Base-by-base conservation (phyloP, 805 yeast species). In the Saturnispora kantuleensis region DNA sequence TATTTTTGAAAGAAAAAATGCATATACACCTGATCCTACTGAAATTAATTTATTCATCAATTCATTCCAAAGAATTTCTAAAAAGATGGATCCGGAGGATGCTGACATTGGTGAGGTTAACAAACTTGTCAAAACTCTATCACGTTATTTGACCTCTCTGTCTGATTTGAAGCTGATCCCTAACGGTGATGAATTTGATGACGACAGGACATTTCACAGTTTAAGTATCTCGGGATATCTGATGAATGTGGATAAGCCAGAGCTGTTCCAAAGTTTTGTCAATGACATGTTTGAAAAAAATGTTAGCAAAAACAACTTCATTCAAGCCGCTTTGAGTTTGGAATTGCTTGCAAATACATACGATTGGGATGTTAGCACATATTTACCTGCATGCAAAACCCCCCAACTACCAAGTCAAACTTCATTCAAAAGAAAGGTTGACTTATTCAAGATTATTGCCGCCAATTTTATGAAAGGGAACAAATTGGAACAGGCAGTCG, bases 291-390 rank as follows among this genome's bases (percentile, higher is more conserved):
- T 75, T 55, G 81, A 79, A 51, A 75, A 72, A 49, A 79, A 83
- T 54, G 47, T 81, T 41, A 54, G 60, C 16, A 81, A 78, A 60
- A 67, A 66, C 18, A 85, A 85, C 56, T 76, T 60, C 56, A 80
- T 82, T 30, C 95, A 87, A 64, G 95, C 94, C 7, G 96, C 90
- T 3, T 70, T 87, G 50, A 76, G 88, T 53, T 69, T 86, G 54
- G 88, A 83, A 57, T 68, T 85, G 46, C 69, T 87, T 52, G 93
- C 95, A 0, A 70, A 80, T 17, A 81, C 90, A 2, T 84, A 79
- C 59, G 66, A 70, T 7, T 87, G 96, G 96, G 74, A 74, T 50
- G 77, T 76, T 42, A 76, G 74, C 45, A 69, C 68, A 29, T 56
- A 63, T 6, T 60, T 84, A 29, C 77, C 84, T 1, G 65, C 79